These are phyloP conservation scores for Aurantiochytrium sp. DNA, from an alignment of 108 stramenopile species.

Conservation along the genomic window DNA sequence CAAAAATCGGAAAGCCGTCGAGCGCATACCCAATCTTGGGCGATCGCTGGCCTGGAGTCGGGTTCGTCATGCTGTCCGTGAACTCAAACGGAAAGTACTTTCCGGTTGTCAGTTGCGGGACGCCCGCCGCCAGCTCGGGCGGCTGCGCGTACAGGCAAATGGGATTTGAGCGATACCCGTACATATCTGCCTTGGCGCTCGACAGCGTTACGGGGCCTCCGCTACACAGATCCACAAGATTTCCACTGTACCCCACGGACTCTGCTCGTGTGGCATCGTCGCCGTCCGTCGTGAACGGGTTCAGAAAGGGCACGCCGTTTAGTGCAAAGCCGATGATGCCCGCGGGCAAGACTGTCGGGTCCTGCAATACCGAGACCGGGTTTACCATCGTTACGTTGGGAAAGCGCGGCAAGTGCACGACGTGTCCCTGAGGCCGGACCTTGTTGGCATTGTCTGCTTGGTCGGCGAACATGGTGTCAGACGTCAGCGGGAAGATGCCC, in stretches of 20 bases:
- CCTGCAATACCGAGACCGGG: not conserved
- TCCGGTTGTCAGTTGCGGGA: not conserved
- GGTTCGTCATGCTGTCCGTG: not conserved
- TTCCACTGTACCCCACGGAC: constrained; percentile 5
- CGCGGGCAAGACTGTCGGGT: not conserved
- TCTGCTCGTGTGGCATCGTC: not conserved
- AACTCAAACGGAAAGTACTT: constrained; percentile 12
- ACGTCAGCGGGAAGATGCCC: not conserved
- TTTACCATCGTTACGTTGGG: not conserved
- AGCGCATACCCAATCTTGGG: constrained; percentile 24
- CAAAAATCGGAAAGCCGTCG: constrained; percentile 9
- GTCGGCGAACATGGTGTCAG: not conserved
- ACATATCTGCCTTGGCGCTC: not conserved
- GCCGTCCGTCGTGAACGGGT: not conserved
- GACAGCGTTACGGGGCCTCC: not conserved
- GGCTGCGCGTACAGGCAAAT: not conserved
- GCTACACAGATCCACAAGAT: not conserved
- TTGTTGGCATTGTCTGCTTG: not conserved
- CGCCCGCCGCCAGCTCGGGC: not conserved
- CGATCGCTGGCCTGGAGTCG: not conserved
- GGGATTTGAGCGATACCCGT: not conserved
- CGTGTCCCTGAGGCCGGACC: not conserved
- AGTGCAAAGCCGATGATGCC: not conserved
- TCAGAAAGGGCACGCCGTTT: constrained; percentile 16
- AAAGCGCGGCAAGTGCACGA: not conserved